phyloP scores from a whole-genome alignment of 768 basidiomycete species.

The Fomitopsis pulvina region DNA sequence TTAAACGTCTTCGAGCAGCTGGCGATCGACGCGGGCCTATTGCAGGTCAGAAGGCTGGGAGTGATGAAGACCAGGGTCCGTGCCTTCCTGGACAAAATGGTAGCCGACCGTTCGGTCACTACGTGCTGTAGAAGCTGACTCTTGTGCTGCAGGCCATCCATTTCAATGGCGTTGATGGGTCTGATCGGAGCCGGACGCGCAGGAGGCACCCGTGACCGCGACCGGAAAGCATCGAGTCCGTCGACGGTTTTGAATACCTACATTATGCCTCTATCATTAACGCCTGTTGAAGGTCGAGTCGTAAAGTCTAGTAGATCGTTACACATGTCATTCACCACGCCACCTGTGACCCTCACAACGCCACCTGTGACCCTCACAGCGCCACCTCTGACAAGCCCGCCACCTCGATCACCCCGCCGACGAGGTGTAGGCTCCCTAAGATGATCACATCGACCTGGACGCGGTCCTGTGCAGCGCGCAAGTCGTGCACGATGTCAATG shows the following conservation, averaged over 20 bases:
- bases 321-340: neutral
- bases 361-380: constrained; percentile 21
- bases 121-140: neutral
- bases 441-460: constrained; percentile 62
- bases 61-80: constrained; percentile 34
- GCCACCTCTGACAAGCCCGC: constrained; percentile 71
- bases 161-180: constrained; percentile 37
- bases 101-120: neutral
- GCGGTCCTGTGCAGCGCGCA: constrained; percentile 17
- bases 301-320: neutral
- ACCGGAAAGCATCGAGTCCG: neutral
- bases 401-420: constrained; percentile 92
- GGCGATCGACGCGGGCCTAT: constrained; percentile 26
- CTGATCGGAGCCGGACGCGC: constrained; percentile 20
- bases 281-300: constrained; percentile 31
- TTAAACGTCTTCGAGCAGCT: constrained; percentile 46
- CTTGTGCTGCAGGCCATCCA: constrained; percentile 39
- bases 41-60: constrained; percentile 14
- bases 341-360: constrained; percentile 19
- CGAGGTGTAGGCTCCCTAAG: constrained; percentile 86
- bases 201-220: constrained; percentile 10
- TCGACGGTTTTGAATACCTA: constrained; percentile 3
- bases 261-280: constrained; percentile 10
- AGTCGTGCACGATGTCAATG: constrained; percentile 50
- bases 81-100: constrained; percentile 46